Evolutionary conservation across 331 rosid genomes (phyloP).

Genomic region (Acacia concinna): DNA sequence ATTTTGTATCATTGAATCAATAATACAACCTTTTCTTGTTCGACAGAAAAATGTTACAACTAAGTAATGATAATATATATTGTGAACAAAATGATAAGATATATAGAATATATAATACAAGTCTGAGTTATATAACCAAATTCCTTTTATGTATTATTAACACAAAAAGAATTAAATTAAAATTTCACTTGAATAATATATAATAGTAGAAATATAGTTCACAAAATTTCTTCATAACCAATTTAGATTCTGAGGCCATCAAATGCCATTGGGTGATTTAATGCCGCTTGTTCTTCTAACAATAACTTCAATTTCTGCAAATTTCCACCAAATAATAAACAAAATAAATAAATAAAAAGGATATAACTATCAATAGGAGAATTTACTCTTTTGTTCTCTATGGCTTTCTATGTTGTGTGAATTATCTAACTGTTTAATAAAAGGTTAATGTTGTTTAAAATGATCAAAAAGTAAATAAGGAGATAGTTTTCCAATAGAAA

Average conservation of each 20-base stretch:
- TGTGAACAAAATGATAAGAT: background rate
- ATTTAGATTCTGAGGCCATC: conserved; percentile 45
- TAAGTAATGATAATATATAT: too few species aligned
- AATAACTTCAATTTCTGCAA: conserved; percentile 76
- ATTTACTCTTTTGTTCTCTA: background rate
- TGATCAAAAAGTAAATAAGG: background rate
- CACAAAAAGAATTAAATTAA: conserved; percentile 12
- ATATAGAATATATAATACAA: too few species aligned
- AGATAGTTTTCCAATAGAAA: background rate
- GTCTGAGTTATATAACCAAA: background rate
- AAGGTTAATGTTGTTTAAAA: background rate
- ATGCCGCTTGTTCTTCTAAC: conserved; percentile 28
- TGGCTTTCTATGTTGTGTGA: background rate
- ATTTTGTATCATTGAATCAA: too few species aligned
- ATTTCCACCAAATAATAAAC: conserved; percentile 16
- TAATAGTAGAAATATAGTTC: background rate
- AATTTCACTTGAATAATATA: conserved; percentile 18
- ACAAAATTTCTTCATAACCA: conserved; percentile 16
- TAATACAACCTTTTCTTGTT: too few species aligned
- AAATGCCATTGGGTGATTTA: background rate
- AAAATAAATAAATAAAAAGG: conserved; percentile 2
- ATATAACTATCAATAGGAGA: background rate
- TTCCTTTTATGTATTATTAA: background rate
- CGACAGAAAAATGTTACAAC: too few species aligned
- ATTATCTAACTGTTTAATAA: background rate